These are phyloP conservation scores for Dendrobium officinale DNA, from an alignment of 106 monocot species.

Conservation along the genomic window DNA sequence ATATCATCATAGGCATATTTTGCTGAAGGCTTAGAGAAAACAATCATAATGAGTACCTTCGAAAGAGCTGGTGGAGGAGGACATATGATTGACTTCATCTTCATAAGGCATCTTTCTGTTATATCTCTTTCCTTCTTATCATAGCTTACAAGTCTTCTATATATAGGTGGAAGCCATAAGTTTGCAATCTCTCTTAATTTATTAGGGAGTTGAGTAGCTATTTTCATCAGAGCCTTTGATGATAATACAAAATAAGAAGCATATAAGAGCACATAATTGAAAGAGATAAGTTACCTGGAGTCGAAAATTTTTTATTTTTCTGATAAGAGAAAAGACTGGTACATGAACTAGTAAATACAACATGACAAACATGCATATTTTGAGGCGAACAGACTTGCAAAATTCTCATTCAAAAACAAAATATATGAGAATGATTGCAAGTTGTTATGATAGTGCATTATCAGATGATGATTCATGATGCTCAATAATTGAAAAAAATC, in stretches of 20 bases:
- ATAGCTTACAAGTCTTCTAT: constrained; percentile 49
- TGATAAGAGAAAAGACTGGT: neutral
- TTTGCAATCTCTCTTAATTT: constrained; percentile 33
- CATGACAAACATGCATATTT: neutral
- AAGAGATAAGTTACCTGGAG: neutral
- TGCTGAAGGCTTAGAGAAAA: neutral
- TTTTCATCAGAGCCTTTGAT: constrained; percentile 33
- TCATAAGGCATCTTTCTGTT: constrained; percentile 43
- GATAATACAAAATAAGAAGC: constrained; percentile 1
- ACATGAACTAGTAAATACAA: neutral
- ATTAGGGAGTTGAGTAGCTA: constrained; percentile 25
- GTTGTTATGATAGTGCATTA: neutral
- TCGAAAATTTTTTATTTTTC: neutral
- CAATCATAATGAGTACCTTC: constrained; percentile 22
- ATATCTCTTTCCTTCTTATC: constrained; percentile 43
- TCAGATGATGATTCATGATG: neutral
- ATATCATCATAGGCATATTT: neutral
- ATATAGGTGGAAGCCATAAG: constrained; percentile 45
- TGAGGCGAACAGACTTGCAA: neutral
- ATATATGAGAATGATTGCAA: neutral
- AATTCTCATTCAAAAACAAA: neutral
- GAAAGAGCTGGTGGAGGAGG: constrained; percentile 34
- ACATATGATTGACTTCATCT: constrained; percentile 23
- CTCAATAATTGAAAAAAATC: neutral
- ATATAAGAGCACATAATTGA: neutral